Percentiles rank a stretch among this genome's conserved stretches.
Conservation (phyloP, 2,329 filamentous ascomycete genomes). For the Teratosphaeria pseudoeucalypti region DNA sequence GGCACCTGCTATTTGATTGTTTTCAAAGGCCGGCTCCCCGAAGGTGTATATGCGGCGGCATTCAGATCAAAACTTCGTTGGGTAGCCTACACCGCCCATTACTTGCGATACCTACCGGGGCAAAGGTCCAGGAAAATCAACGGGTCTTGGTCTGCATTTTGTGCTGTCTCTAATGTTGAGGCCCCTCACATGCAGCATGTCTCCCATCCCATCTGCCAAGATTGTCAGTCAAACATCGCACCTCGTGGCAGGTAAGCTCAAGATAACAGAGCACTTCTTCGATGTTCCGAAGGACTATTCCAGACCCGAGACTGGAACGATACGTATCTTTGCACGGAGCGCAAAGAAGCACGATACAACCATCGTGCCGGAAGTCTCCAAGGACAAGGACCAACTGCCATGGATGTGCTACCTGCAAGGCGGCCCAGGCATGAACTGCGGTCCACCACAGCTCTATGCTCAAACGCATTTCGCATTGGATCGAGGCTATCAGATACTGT, state of each 20-base stretch:
- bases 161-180: background rate
- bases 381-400: slow-evolving; percentile 41
- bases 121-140: background rate
- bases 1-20: background rate
- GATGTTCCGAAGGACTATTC: slow-evolving; percentile 70
- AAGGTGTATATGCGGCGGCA: background rate
- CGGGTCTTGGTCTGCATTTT: background rate
- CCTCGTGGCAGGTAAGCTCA: slow-evolving; percentile 55
- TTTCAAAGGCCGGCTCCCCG: background rate
- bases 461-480: slow-evolving; percentile 63
- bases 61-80: background rate
- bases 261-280: slow-evolving; percentile 75
- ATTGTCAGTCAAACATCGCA: slow-evolving; percentile 37
- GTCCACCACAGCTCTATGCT: slow-evolving; percentile 60
- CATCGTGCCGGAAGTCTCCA: slow-evolving; percentile 33
- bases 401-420: slow-evolving; percentile 70
- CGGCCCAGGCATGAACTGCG: slow-evolving; percentile 71
- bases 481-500: slow-evolving; percentile 72
- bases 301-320: slow-evolving; percentile 47
- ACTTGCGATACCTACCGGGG: background rate
- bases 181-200: slow-evolving; percentile 18
- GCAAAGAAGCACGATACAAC: slow-evolving; percentile 57
- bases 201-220: slow-evolving; percentile 33
- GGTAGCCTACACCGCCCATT: background rate
- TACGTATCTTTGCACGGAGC: slow-evolving; percentile 70